Evolutionary conservation across 768 basidiomycete genomes (phyloP), one percentile per base, ranked within the genome.

Genomic region (Dendrothele bispora): DNA sequence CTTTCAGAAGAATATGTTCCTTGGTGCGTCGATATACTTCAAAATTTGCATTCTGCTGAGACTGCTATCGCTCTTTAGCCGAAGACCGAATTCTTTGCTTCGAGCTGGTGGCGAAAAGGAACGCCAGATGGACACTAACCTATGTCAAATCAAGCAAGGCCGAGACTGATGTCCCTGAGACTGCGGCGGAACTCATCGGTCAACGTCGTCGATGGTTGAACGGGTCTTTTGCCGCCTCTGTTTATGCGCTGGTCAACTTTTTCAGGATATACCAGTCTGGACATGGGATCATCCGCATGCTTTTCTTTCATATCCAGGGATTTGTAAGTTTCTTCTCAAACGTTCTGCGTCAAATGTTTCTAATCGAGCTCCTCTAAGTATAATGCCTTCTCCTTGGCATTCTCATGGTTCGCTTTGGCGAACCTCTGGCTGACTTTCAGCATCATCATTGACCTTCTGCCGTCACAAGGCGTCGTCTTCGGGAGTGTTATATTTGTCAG

Each of bases 51-150:
- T 21, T 8, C 12, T 8, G 15, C 21, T n/a, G n/a, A n/a, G n/a
- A n/a, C 41, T 43, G 25, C 20, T 7, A 8, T 30, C 12, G 1
- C 14, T 12, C 21, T 36, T 63, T 84, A 61, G 86, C 86, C 43
- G 87, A 88, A 59, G 86, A 88, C 65, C 80, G 87, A 66, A 89
- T 88, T 51, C 71, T 89, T 17, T 89, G 87, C 65, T 89, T 88
- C 61, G 87, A 89, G 61, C 66, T 89, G 29, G 87, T 87, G 26
- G 86, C 87, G 6, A 89, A 89, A 62, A 79, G 73, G 0, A 69
- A 72, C 43, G 81, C 80, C 48, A 67, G 71, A 50, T 89, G 88
- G 88, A 83, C 81, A 1, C 63, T 89, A 56, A 83, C 82, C 12
- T 89, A 89, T 56, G 87, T 89, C 62, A 89, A 89, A 63, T 82